These are phyloP conservation scores for Sanguinoderma infundibulare DNA, from an alignment of 1,284 basidiomycete species.

Conservation along the genomic window DNA sequence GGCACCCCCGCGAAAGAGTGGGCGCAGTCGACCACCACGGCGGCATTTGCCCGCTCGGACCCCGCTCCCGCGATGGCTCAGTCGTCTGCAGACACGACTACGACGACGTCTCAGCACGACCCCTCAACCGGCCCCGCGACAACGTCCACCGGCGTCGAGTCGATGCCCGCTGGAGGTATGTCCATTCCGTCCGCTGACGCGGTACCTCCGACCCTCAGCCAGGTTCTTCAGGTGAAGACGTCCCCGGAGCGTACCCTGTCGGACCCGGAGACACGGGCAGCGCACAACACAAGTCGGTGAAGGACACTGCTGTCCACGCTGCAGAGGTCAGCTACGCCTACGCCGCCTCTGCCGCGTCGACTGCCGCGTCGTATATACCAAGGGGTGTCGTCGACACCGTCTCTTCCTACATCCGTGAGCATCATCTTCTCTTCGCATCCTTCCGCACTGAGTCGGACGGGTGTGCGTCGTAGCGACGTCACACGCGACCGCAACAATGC, in stretches of 20 bases:
- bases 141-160: background rate
- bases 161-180: conserved; percentile 4
- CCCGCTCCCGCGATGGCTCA: conserved; percentile 20
- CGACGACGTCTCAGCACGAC: background rate
- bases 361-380: conserved; percentile 34
- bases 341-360: conserved; percentile 26
- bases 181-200: conserved; percentile 17
- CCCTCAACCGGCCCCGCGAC: too few relatives aligned
- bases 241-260: conserved; percentile 35
- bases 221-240: conserved; percentile 22
- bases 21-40: conserved; percentile 36
- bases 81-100: conserved; percentile 11
- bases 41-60: conserved; percentile 30
- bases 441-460: background rate
- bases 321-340: conserved; percentile 21
- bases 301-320: conserved; percentile 15
- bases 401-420: conserved; percentile 36
- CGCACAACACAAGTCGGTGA: conserved; percentile 1
- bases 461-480: conserved; percentile 10
- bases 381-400: conserved; percentile 32
- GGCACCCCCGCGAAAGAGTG: conserved; percentile 36
- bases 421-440: background rate
- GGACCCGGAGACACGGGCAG: conserved; percentile 12
- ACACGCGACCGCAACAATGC: conserved; percentile 15
- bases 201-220: conserved; percentile 11